Base-by-base conservation (phyloP, 2,329 filamentous ascomycete species). In the Ceratocystis eucalypticola region DNA sequence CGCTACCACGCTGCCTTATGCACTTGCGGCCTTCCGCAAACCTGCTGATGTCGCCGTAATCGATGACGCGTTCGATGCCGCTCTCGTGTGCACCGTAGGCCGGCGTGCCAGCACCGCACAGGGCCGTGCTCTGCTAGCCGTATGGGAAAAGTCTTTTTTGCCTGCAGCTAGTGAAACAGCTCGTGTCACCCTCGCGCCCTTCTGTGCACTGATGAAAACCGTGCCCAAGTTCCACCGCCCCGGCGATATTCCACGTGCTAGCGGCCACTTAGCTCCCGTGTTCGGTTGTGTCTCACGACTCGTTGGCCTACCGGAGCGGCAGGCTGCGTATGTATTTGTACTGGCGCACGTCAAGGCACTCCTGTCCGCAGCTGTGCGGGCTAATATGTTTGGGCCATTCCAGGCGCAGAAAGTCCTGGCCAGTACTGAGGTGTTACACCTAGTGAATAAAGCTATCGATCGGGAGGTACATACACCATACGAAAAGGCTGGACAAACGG, bases 381-480 rank as follows among this genome's bases (percentile, higher is more conserved):
- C 89, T 25, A 88, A 87, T 71, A 82, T 91, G 70, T 85, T 93
- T 75, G 89, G 89, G 0, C 89, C 89, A 5, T 94, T 91, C 73
- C 87, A 91, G 74, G 87, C 87, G 66, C 89, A 94, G 73, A 83
- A 82, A 69, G 77, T 91, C 33, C 78, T 94, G 62, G 89, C 88
- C 1, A 82, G 84, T 48, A 74, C 71, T 22, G 77, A 79, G 68
- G 78, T 89, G 66, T 83, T 84, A 74, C 73, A 72, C 1, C 77
- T 83, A 70, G 83, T 93, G 28, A 74, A 78, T 28, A 77, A 75
- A 1, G 80, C 84, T 67, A 79, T 92, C 7, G 77, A 80, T 63
- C 76, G 82, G 67, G 85, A 87, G 71, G 86, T 83, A 83, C 70
- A 78, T 15, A 83, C 78, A 67, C 74, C 71, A 1, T 77, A 87